Base-by-base conservation (phyloP, 441 rosid genomes). In the Brassica balearica region DNA sequence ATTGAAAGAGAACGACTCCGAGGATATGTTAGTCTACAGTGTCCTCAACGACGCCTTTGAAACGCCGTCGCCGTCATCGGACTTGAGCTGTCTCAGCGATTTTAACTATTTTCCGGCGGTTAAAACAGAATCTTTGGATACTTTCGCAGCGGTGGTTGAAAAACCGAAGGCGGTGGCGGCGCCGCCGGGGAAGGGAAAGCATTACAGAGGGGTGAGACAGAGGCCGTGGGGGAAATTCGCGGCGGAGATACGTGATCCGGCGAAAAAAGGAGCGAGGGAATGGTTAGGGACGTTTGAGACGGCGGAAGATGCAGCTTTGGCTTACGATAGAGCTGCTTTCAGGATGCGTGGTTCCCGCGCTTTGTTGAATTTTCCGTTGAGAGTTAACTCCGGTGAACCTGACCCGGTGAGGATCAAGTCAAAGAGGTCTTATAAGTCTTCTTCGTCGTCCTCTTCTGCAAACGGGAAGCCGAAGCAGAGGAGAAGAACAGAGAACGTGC, bases 171-270 rank as follows among this genome's bases (percentile, higher is more conserved):
- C 71, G 6, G n/a, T 46, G 10, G 61, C 22, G 56, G 12, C 10
- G 17, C n/a, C 70, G 12, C 81, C 36, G 77, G 84, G 38, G 14
- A 86, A 76, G 81, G 96, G 92, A 60, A 92, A 88, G 85, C 97
- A 86, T 63, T 91, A 90, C 83, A 86, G 98, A 84, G 98, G 98
- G 4, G 97, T 95, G 56, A 85, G 97, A 27, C 88, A 81, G 78
- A 82, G 97, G 81, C 97, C 98, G 55, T 95, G 98, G 98, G 97
- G 98, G 14, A 95, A 95, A 79, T 95, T 83, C 84, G 98, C 98
- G 2, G 96, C 61, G 25, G 61, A 56, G 61, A 56, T 56, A 17
- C 25, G 61, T 1, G 61, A 56, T 56, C 61, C 61, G 61, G 61
- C 61, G 61, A 56, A 8, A 8, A 56, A 56, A 3, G 61, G 61